These are phyloP conservation scores for Aulographum hederae DNA, from an alignment of 2,329 filamentous ascomycete genomes.

Conservation along the genomic window DNA sequence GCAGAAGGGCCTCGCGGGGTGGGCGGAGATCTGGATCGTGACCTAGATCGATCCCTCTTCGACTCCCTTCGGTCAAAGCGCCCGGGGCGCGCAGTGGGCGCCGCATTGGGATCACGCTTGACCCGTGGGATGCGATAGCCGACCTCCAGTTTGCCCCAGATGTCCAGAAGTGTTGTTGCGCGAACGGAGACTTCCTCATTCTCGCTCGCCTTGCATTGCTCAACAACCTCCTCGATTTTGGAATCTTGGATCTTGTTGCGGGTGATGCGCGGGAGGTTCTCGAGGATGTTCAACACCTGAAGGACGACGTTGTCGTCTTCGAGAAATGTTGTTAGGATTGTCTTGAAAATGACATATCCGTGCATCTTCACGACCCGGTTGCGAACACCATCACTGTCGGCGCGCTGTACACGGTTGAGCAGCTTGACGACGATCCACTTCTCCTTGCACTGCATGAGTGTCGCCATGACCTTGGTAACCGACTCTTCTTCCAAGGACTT, in stretches of 20 bases:
- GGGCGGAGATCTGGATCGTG: slow-evolving; percentile 30
- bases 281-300: slow-evolving; percentile 77
- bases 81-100: slow-evolving; percentile 36
- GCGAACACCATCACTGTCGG: slow-evolving; percentile 70
- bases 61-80: slow-evolving; percentile 41
- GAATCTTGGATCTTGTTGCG: slow-evolving; percentile 95
- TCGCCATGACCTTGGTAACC: slow-evolving; percentile 88
- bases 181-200: slow-evolving; percentile 60
- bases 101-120: slow-evolving; percentile 55
- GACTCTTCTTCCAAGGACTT: slow-evolving; percentile 64
- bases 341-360: slow-evolving; percentile 88
- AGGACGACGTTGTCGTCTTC: slow-evolving; percentile 81
- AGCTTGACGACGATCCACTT: slow-evolving; percentile 98
- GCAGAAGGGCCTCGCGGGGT: slow-evolving; percentile 13
- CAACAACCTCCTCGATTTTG: slow-evolving; percentile 73
- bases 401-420: slow-evolving; percentile 70
- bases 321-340: slow-evolving; percentile 64
- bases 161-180: slow-evolving; percentile 53
- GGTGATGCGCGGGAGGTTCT: slow-evolving; percentile 75
- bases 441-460: slow-evolving; percentile 94
- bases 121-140: slow-evolving; percentile 87
- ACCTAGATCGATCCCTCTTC: slow-evolving; percentile 28
- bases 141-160: slow-evolving; percentile 78
- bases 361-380: slow-evolving; percentile 90
- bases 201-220: slow-evolving; percentile 45